Evolutionary conservation across 2,329 filamentous ascomycete species (phyloP).

Genomic region (Fusarium albosuccineum): DNA sequence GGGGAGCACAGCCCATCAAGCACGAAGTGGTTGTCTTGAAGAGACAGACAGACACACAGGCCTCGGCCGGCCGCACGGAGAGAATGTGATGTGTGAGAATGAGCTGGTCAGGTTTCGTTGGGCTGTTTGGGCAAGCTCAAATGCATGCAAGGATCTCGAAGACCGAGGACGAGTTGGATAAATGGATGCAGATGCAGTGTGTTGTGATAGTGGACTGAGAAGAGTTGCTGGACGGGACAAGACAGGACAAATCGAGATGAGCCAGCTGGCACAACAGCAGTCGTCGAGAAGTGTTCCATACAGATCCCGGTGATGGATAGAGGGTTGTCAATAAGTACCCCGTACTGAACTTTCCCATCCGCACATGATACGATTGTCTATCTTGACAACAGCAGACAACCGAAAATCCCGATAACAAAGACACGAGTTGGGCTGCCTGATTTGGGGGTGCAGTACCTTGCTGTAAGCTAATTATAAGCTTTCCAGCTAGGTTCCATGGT

Average conservation of each 20-base stretch:
- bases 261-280: conserved; percentile 42
- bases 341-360: conserved; percentile 1
- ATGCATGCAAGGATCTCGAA: conserved; percentile 35
- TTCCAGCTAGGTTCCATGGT: not conserved
- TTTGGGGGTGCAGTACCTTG: not conserved
- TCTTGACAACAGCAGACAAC: not conserved
- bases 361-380: conserved; percentile 32
- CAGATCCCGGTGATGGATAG: conserved; percentile 32
- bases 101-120: conserved; percentile 26
- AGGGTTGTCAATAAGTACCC: not conserved
- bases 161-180: conserved; percentile 18
- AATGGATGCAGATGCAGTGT: conserved; percentile 8
- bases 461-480: not conserved
- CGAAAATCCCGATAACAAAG: conserved; percentile 1
- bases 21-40: conserved; percentile 19
- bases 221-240: conserved; percentile 28
- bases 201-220: conserved; percentile 29
- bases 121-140: conserved; percentile 26
- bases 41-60: conserved; percentile 21
- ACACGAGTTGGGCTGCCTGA: conserved; percentile 10
- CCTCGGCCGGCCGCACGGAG: conserved; percentile 28
- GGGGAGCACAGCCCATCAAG: conserved; percentile 29
- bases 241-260: conserved; percentile 36
- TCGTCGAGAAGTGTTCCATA: conserved; percentile 33
- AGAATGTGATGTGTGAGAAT: conserved; percentile 13